Evolutionary conservation across 495 filamentous ascomycete species (phyloP).

Genomic region (Penicillium coffeae): DNA sequence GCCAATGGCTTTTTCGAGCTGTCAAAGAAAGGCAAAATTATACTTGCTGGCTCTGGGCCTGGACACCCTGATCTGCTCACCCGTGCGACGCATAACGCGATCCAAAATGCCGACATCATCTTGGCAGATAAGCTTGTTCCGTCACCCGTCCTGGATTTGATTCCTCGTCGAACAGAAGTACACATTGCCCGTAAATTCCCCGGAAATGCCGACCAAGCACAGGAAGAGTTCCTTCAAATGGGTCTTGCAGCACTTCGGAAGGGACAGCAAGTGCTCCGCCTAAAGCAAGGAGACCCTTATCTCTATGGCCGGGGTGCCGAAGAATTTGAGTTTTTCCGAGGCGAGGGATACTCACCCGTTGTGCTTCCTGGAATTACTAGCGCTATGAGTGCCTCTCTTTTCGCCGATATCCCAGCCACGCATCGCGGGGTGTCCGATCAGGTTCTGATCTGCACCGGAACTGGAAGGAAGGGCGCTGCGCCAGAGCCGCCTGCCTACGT

Average conservation of each 20-base stretch:
- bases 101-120: constrained; percentile 77
- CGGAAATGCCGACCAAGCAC: constrained; percentile 89
- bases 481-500: constrained; percentile 78
- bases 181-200: constrained; percentile 96
- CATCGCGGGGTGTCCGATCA: constrained; percentile 89
- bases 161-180: constrained; percentile 84
- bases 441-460: constrained; percentile 90
- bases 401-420: constrained; percentile 82
- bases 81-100: constrained; percentile 80
- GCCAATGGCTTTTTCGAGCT: constrained; percentile 17
- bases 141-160: constrained; percentile 75
- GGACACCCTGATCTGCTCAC: constrained; percentile 91
- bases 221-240: constrained; percentile 81
- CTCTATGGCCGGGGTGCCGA: constrained; percentile 93
- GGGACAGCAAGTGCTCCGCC: constrained; percentile 75
- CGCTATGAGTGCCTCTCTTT: constrained; percentile 80
- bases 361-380: constrained; percentile 91
- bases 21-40: constrained; percentile 58
- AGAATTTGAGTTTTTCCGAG: constrained; percentile 81
- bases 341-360: constrained; percentile 61
- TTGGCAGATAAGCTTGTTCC: constrained; percentile 97
- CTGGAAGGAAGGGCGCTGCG: constrained; percentile 83
- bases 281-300: constrained; percentile 97
- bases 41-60: constrained; percentile 90
- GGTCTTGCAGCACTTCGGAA: constrained; percentile 66